phyloP scores from a whole-genome alignment of 176 grass and related monocot species.

The Carex kokanica region DNA sequence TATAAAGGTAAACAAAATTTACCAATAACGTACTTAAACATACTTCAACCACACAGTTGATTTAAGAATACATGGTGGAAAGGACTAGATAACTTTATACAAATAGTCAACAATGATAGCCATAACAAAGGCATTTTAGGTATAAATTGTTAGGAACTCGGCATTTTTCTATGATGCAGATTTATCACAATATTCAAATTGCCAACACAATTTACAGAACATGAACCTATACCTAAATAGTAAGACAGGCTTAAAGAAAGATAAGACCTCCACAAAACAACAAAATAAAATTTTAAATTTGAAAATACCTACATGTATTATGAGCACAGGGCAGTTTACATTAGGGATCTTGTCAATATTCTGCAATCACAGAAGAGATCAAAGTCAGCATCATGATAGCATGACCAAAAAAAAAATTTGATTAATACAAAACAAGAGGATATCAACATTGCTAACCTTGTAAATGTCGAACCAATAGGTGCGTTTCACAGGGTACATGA shows the following conservation, averaged over 20 bases:
- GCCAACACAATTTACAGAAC: background rate
- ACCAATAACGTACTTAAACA: background rate
- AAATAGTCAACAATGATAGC: background rate
- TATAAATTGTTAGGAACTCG: background rate
- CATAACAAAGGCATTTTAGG: background rate
- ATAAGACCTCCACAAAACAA: background rate
- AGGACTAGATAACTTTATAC: background rate
- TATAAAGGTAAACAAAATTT: background rate
- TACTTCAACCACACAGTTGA: background rate
- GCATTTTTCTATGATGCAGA: background rate
- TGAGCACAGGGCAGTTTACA: slow-evolving; percentile 80
- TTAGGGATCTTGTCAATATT: slow-evolving; percentile 92
- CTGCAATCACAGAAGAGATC: slow-evolving; percentile 36
- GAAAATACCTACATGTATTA: slow-evolving; percentile 84
- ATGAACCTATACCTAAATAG: background rate
- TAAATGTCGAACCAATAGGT: slow-evolving; percentile 99
- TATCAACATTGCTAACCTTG: slow-evolving; percentile 56
- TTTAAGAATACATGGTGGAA: background rate
- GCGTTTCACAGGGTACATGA: slow-evolving; percentile 91
- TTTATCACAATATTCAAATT: slow-evolving; percentile 10
- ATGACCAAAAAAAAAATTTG: background rate
- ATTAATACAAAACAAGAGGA: slow-evolving; percentile 16
- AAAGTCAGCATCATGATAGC: slow-evolving; percentile 27
- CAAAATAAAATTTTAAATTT: slow-evolving; percentile 19
- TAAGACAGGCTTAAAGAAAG: background rate